phyloP scores from a whole-genome alignment of 768 basidiomycete genomes.

The Tylopilus sp. region DNA sequence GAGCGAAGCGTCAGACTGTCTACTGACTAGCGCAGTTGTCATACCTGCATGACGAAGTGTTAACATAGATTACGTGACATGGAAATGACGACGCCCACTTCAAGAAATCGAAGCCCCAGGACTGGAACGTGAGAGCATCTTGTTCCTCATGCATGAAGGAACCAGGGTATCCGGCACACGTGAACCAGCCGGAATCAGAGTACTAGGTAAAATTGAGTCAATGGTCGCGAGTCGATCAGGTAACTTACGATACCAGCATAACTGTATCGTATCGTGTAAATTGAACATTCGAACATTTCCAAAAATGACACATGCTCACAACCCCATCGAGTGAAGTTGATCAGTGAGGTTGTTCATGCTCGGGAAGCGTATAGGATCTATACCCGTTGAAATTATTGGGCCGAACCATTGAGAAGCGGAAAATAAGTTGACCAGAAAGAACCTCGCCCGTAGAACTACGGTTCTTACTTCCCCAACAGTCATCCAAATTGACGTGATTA shows the following conservation, averaged over 20 bases:
- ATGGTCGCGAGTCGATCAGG: neutral
- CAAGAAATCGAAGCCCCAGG: constrained; percentile 62
- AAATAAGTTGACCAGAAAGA: constrained; percentile 43
- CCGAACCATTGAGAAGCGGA: neutral
- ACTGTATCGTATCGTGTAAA: constrained; percentile 31
- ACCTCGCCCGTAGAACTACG: constrained; percentile 50
- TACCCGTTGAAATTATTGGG: neutral
- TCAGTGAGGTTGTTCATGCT: constrained; percentile 55
- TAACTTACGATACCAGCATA: constrained; percentile 57
- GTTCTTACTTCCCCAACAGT: constrained; percentile 58
- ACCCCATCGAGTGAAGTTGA: constrained; percentile 50
- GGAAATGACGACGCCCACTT: constrained; percentile 40
- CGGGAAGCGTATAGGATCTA: constrained; percentile 50
- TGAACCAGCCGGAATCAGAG: constrained; percentile 67
- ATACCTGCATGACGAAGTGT: constrained; percentile 36
- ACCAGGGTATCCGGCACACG: constrained; percentile 57
- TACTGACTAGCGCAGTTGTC: constrained; percentile 55
- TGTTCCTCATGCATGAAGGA: constrained; percentile 59
- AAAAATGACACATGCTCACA: constrained; percentile 37
- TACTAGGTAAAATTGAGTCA: constrained; percentile 37
- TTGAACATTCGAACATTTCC: neutral
- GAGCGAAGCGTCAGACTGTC: neutral
- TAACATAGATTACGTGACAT: neutral
- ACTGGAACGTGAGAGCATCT: constrained; percentile 55
- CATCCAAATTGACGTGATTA: constrained; percentile 57